Base-by-base conservation (phyloP, 2,329 filamentous ascomycete genomes). In the Cordyceps pruinosa region DNA sequence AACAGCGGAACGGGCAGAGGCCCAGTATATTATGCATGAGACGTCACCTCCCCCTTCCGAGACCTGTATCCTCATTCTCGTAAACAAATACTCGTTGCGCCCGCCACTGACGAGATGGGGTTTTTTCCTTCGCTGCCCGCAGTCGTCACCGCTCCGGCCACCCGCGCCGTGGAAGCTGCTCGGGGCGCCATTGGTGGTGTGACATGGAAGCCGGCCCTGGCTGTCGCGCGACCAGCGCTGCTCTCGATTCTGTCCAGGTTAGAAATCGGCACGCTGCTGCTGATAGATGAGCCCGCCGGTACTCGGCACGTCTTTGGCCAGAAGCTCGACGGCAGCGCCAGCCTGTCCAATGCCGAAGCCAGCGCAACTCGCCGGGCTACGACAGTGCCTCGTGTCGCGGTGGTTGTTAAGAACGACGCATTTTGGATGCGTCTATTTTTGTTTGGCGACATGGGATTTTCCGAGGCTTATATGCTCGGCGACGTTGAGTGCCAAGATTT, bases 401-500 rank as follows among this genome's bases (percentile, higher is more conserved):
- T 89, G 34, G 74, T 78, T 13, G 78, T 89, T 9, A 79, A 81
- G 66, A 81, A 81, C 63, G 85, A 88, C 61, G 76, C 83, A 30
- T 89, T 89, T 66, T 90, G 86, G 86, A 78, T 88, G 65, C 79
- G 86, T 41, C 70, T 88, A 52, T 77, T 86, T 46, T 70, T 90
- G 28, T 88, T 88, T 65, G 84, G 82, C 37, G 87, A 90, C 68
- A 89, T 90, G 85, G 87, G 87, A 3, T 88, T 90, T 61, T 82
- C 86, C 13, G 84, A 88, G 68, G 81, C 84, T 28, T 89, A 87
- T 65, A 89, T 90, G 85, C 75, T 89, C 17, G 84, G 83, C 45
- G 86, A 90, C 67, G 77, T 89, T 28, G 80, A 83, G 52, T 89
- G 86, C 59, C 72, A 79, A 12, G 81, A 89, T 66, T 67, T 90